Conservation (phyloP, 495 filamentous ascomycete species). For the Tuber aestivum region DNA sequence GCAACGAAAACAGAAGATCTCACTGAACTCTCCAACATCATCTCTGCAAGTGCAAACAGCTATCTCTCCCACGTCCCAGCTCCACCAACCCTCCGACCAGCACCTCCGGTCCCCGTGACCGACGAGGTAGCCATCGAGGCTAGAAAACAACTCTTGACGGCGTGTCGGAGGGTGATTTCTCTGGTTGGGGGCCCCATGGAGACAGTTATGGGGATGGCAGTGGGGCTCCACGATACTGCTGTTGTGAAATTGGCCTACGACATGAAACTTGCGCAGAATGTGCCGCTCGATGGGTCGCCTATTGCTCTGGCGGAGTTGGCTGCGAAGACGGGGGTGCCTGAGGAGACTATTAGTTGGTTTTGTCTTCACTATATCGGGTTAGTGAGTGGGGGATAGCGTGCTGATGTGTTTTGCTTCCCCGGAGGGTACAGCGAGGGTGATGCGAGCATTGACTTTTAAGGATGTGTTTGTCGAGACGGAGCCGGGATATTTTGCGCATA, state of each 20-base stretch:
- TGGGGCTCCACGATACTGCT: not conserved
- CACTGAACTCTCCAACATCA: slow-evolving; percentile 7
- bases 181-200: slow-evolving; percentile 9
- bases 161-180: slow-evolving; percentile 12
- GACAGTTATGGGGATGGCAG: not conserved
- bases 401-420: not conserved
- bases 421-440: slow-evolving; percentile 1
- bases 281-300: slow-evolving; percentile 6
- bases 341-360: slow-evolving; percentile 5
- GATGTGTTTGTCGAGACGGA: slow-evolving; percentile 13
- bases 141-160: slow-evolving; percentile 7
- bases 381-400: not conserved
- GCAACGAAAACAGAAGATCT: slow-evolving; percentile 14
- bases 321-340: not conserved
- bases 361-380: not conserved
- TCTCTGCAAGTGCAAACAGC: slow-evolving; percentile 4
- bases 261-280: slow-evolving; percentile 7
- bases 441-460: slow-evolving; percentile 7
- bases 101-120: slow-evolving; percentile 6
- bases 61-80: not conserved
- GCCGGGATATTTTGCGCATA: slow-evolving; percentile 13
- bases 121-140: not conserved
- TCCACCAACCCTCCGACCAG: slow-evolving; percentile 11
- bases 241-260: slow-evolving; percentile 6
- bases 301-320: slow-evolving; percentile 8